Conservation (phyloP, 306 rosid genomes). For the Castanopsis chinensis region DNA sequence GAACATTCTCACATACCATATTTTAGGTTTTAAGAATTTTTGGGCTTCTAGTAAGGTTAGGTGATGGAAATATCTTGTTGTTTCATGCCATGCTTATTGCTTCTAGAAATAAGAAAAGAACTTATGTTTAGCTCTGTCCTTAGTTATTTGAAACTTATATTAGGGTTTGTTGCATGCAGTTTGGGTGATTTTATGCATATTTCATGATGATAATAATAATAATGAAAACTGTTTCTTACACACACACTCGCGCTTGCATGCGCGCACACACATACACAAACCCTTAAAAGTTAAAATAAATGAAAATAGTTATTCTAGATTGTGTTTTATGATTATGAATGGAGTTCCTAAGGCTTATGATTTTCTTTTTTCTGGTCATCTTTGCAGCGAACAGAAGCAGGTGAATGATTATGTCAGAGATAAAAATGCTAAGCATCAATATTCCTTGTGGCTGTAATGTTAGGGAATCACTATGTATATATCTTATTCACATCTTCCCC, state of each 20-base stretch:
- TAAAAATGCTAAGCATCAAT: background rate
- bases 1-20: constrained; percentile 17
- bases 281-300: background rate
- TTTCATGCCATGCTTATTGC: background rate
- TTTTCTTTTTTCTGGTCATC: constrained; percentile 10
- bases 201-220: background rate
- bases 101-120: background rate
- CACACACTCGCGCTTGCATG: background rate
- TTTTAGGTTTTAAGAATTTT: background rate
- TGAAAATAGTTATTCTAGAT: background rate
- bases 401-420: constrained; percentile 10
- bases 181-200: background rate
- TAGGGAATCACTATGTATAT: constrained; percentile 7
- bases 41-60: background rate
- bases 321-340: background rate
- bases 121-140: background rate
- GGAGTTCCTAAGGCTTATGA: constrained; percentile 8
- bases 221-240: background rate
- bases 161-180: background rate
- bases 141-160: background rate
- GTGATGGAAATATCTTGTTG: background rate
- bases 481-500: background rate
- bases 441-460: background rate
- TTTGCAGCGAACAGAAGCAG: constrained; percentile 56
- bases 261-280: rapidly evolving